phyloP scores from a whole-genome alignment of 1,284 basidiomycete genomes.

The Puccinia brachypodii region DNA sequence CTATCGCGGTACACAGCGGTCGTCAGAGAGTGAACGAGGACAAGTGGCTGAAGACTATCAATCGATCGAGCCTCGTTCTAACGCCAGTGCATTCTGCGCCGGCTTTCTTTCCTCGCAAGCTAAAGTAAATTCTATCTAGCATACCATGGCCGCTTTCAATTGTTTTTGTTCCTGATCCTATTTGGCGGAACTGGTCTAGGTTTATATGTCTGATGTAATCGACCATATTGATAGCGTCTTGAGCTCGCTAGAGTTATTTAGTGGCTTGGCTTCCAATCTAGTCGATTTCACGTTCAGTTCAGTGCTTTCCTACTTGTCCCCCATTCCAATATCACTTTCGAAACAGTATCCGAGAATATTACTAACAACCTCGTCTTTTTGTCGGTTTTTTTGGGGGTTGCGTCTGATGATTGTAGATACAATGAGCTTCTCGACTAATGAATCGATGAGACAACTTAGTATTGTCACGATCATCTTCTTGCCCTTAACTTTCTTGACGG shows the following conservation, averaged over 20 bases:
- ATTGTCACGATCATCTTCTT: constrained; percentile 43
- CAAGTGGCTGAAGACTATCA: neutral
- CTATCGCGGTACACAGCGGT: neutral
- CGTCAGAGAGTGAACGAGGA: neutral
- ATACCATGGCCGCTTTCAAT: neutral
- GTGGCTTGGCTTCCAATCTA: constrained; percentile 35
- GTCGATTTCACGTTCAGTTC: constrained; percentile 45
- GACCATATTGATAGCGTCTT: constrained; percentile 43
- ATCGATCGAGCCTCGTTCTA: neutral
- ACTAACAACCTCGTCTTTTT: neutral
- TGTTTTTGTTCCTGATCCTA: neutral
- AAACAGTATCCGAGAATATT: neutral
- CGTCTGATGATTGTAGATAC: constrained; percentile 13
- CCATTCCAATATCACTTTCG: neutral
- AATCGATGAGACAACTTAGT: constrained; percentile 40
- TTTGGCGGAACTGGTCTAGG: neutral
- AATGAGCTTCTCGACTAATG: constrained; percentile 44
- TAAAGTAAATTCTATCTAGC: neutral
- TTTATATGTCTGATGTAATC: constrained; percentile 41
- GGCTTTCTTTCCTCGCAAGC: constrained; percentile 35
- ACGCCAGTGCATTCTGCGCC: neutral
- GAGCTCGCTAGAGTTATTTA: constrained; percentile 38
- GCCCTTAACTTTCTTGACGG: constrained; percentile 35
- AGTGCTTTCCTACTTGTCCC: neutral
- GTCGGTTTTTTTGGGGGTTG: neutral